phyloP scores from a whole-genome alignment of 2,329 filamentous ascomycete genomes.

The Scedosporium aurantiacum region DNA sequence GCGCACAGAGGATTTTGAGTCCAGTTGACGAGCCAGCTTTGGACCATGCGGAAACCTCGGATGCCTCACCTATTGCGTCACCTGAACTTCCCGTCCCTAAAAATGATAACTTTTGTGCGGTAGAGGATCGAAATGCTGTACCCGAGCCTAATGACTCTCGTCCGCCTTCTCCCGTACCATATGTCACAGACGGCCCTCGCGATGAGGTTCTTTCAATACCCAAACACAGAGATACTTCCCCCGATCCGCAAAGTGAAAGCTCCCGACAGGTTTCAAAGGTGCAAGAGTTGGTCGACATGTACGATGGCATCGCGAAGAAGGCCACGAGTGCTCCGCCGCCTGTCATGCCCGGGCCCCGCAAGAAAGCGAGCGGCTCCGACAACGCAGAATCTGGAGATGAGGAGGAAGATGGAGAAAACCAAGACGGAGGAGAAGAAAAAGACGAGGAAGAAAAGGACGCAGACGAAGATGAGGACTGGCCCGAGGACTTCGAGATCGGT shows the following conservation, averaged over 20 bases:
- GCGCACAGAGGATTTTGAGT: too few species aligned
- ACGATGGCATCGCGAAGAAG: constrained; percentile 30
- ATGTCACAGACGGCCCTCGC: background rate
- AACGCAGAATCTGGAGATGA: background rate
- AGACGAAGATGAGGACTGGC: constrained; percentile 3
- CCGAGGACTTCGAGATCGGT: constrained; percentile 3
- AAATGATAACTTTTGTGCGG: too few species aligned
- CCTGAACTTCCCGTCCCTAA: too few species aligned
- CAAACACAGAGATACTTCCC: background rate
- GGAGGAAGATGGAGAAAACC: background rate
- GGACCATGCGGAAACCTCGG: too few species aligned
- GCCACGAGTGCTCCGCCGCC: background rate
- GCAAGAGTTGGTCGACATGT: constrained; percentile 38
- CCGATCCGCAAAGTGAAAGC: constrained; percentile 1
- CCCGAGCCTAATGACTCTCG: background rate
- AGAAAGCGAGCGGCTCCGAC: background rate
- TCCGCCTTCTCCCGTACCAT: background rate
- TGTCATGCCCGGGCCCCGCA: background rate
- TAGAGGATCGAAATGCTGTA: too few species aligned
- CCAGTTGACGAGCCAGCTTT: too few species aligned
- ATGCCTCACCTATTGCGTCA: too few species aligned
- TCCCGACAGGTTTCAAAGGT: constrained; percentile 30
- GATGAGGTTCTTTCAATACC: background rate
- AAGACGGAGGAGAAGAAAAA: background rate
- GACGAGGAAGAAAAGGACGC: background rate